These are phyloP conservation scores for Chalaropsis ovoidea DNA, from an alignment of 2,329 filamentous ascomycete genomes.

Conservation along the genomic window DNA sequence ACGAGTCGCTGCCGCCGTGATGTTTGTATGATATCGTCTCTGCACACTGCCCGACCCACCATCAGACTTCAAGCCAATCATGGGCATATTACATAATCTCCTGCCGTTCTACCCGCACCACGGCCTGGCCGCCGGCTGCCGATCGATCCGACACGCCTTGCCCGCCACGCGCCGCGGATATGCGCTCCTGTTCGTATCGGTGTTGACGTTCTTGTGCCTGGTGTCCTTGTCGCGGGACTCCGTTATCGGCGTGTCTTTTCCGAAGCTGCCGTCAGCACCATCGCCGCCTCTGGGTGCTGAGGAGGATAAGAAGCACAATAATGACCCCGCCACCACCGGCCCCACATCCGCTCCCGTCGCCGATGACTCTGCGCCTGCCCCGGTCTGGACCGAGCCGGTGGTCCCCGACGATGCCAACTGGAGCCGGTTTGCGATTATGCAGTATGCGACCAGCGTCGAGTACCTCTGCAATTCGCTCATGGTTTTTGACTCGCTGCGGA, in stretches of 20 bases:
- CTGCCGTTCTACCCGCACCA: not conserved
- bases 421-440: conserved; percentile 40
- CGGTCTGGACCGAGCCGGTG: conserved; percentile 14
- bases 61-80: not conserved
- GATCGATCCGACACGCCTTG: not conserved
- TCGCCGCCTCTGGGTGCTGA: not conserved
- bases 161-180: conserved; percentile 2
- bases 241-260: not conserved
- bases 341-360: not conserved
- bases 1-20: not conserved
- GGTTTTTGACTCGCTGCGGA: conserved; percentile 39
- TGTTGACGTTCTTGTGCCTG: conserved; percentile 5
- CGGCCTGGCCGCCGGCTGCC: not conserved
- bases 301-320: too few species aligned
- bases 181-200: not conserved
- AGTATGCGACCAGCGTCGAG: conserved; percentile 40
- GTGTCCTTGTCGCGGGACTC: not conserved
- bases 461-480: conserved; percentile 44
- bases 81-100: not conserved
- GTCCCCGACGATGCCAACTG: conserved; percentile 32
- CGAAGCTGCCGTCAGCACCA: not conserved
- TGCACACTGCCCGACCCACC: not conserved
- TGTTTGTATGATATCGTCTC: not conserved
- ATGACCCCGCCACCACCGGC: not conserved
- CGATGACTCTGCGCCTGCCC: not conserved